Evolutionary conservation across 2,329 filamentous ascomycete genomes (phyloP).

Genomic region (Cordyceps tenuipes): DNA sequence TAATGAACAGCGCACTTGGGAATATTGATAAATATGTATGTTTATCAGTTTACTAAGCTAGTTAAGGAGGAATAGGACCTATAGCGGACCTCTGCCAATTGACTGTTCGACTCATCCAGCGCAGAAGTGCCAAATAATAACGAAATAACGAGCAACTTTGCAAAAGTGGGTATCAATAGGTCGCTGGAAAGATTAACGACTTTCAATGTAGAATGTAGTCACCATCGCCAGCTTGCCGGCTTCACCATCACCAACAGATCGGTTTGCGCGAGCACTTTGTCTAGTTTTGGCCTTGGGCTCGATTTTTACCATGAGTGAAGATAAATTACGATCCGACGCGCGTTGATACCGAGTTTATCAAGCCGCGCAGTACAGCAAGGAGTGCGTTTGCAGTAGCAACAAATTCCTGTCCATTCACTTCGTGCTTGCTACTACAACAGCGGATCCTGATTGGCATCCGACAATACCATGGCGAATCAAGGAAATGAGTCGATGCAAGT

Average conservation of each 20-base stretch:
- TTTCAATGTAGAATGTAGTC: not conserved
- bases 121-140: no score
- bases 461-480: not conserved
- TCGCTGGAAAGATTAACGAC: not conserved
- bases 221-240: not conserved
- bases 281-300: not conserved
- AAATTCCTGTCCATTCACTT: not conserved
- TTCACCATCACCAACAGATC: not conserved
- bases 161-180: no score
- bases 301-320: not conserved
- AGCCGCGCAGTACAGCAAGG: not conserved
- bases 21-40: no score
- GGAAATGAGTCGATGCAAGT: not conserved
- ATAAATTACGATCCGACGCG: no score
- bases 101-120: no score
- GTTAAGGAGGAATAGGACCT: no score
- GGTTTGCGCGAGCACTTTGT: not conserved
- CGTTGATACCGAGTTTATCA: not conserved
- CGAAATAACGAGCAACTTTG: no score
- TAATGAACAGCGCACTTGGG: no score
- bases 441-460: not conserved
- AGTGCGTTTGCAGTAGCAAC: not conserved
- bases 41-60: no score
- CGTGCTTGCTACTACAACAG: not conserved
- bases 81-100: no score